Evolutionary conservation across 2,329 filamentous ascomycete genomes (phyloP).

Genomic region (Colletotrichum scovillei): DNA sequence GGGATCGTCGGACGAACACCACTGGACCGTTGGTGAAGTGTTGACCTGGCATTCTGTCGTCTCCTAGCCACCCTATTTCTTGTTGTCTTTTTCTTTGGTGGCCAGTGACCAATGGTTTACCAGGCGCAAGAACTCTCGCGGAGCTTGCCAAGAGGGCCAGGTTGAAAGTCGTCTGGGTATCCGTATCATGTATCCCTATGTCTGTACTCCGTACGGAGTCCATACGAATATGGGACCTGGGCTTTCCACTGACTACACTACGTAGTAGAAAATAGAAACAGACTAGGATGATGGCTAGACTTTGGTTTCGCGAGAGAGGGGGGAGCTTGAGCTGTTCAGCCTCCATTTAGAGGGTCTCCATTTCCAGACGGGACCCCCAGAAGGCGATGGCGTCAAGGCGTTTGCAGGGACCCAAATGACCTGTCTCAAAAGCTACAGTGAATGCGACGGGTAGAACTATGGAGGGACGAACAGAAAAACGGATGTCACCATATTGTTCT

Average conservation of each 20-base stretch:
- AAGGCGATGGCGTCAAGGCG: constrained; percentile 12
- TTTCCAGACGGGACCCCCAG: constrained; percentile 4
- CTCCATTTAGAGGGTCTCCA: constrained; percentile 21
- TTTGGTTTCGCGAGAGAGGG: not conserved
- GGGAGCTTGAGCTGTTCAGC: constrained; percentile 13
- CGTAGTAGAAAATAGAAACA: not conserved
- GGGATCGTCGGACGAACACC: constrained; percentile 24
- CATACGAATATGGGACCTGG: not conserved
- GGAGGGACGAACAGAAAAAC: not conserved
- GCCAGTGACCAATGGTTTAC: constrained; percentile 22
- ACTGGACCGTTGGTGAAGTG: constrained; percentile 1
- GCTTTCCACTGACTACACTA: not conserved
- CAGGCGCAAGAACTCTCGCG: not conserved
- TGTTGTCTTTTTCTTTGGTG: not conserved
- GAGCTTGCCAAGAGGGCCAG: not conserved
- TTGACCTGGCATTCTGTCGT: constrained; percentile 9
- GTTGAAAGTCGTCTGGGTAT: not conserved
- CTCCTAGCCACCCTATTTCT: constrained; percentile 34
- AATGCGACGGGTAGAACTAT: not conserved
- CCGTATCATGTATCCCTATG: not conserved
- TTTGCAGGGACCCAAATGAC: constrained; percentile 5
- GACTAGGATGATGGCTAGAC: constrained; percentile 13
- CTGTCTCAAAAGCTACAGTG: not conserved
- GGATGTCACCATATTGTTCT: not conserved
- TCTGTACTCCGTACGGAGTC: not conserved